These are phyloP conservation scores for Inga oerstediana DNA, from an alignment of 306 rosid species.

Conservation along the genomic window DNA sequence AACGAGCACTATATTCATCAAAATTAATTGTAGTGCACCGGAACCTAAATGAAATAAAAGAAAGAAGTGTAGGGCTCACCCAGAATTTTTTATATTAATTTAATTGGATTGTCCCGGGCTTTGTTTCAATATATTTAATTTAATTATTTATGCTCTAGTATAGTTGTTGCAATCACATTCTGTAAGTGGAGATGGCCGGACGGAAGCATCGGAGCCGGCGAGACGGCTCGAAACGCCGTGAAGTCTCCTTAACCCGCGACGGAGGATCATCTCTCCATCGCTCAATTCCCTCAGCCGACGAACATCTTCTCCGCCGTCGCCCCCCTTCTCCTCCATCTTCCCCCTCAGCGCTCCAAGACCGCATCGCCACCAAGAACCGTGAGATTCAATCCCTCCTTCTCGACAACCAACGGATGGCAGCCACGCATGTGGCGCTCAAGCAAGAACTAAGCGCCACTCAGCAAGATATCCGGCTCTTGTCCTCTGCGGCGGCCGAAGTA, in stretches of 20 bases:
- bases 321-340: constrained; percentile 33
- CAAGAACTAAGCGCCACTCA: constrained; percentile 70
- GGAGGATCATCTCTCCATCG: constrained; percentile 33
- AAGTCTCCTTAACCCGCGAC: constrained; percentile 4
- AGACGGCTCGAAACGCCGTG: constrained; percentile 21
- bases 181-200: constrained; percentile 41
- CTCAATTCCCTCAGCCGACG: constrained; percentile 23
- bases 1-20: no score
- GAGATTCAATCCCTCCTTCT: constrained; percentile 75
- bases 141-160: background rate
- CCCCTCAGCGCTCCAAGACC: constrained; percentile 61
- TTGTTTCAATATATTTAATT: no score
- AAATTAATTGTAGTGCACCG: no score
- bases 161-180: background rate
- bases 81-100: no score
- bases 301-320: constrained; percentile 37
- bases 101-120: no score
- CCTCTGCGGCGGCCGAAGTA: constrained; percentile 52
- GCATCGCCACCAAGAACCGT: constrained; percentile 57
- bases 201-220: constrained; percentile 35
- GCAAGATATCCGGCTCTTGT: constrained; percentile 59
- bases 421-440: constrained; percentile 83
- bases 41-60: no score
- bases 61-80: no score
- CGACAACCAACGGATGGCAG: constrained; percentile 85